phyloP scores from a whole-genome alignment of 2,329 filamentous ascomycete genomes.

The Verruconis gallopava region DNA sequence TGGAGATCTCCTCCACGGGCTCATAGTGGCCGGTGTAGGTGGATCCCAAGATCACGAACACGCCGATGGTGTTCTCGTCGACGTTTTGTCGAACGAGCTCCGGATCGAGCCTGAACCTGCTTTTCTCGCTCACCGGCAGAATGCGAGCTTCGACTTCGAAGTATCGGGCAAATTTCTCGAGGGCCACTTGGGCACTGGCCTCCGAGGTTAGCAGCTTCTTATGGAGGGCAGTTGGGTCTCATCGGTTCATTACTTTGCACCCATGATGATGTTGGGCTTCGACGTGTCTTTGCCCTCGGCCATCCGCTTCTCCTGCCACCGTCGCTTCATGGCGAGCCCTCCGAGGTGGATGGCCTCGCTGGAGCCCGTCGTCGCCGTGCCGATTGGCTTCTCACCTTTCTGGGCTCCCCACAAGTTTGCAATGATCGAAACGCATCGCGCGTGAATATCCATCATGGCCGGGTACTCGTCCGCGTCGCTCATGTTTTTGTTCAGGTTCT shows the following conservation, averaged over 20 bases:
- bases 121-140: constrained; percentile 48
- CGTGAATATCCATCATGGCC: constrained; percentile 40
- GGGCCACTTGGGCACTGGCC: constrained; percentile 57
- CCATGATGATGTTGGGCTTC: constrained; percentile 63
- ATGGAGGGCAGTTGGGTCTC: too few relatives aligned
- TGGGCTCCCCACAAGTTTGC: constrained; percentile 52
- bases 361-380: constrained; percentile 57
- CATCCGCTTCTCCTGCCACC: constrained; percentile 53
- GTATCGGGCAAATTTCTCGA: constrained; percentile 62
- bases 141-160: constrained; percentile 60
- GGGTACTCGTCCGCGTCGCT: constrained; percentile 46
- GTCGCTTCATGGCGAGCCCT: constrained; percentile 60
- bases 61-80: constrained; percentile 65
- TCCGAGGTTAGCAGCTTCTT: too few relatives aligned
- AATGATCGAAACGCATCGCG: constrained; percentile 56
- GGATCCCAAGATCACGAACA: constrained; percentile 58
- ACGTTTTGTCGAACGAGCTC: constrained; percentile 51
- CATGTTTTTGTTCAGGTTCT: constrained; percentile 59
- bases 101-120: constrained; percentile 49
- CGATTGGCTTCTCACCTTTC: constrained; percentile 50
- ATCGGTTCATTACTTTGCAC: too few relatives aligned
- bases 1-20: constrained; percentile 53
- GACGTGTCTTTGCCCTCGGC: constrained; percentile 48
- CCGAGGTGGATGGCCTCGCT: constrained; percentile 60
- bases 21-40: constrained; percentile 70